A percentile compares a stretch with the other conserved stretches of the same genome.
Evolutionary conservation across 805 yeast genomes (phyloP).

Genomic region (Cyberlindnera xishuangbannaensis): DNA sequence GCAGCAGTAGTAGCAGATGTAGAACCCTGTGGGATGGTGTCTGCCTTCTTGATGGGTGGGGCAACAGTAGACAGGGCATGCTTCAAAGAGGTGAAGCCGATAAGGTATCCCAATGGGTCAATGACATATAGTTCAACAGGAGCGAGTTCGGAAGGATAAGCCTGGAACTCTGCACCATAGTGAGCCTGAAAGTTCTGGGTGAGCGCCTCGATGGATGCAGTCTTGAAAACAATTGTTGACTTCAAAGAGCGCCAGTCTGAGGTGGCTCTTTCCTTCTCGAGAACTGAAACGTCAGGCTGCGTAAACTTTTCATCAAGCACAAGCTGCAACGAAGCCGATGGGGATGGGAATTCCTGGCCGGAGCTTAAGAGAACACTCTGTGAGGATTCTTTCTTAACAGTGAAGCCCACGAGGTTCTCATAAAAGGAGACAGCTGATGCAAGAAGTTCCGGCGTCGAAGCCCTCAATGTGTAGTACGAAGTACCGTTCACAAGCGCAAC

Average conservation of each 20-base stretch:
- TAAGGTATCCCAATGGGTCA: conserved; percentile 78
- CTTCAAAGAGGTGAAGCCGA: conserved; percentile 67
- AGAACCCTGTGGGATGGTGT: not conserved
- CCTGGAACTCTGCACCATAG: conserved; percentile 38
- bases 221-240: conserved; percentile 33
- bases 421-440: conserved; percentile 52
- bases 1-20: conserved; percentile 1
- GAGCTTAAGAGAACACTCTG: conserved; percentile 27
- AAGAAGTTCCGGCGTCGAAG: conserved; percentile 41
- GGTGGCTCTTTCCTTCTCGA: conserved; percentile 24
- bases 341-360: conserved; percentile 25
- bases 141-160: conserved; percentile 63
- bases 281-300: conserved; percentile 24
- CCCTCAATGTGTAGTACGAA: conserved; percentile 46
- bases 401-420: conserved; percentile 36
- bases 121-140: conserved; percentile 72
- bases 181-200: conserved; percentile 25
- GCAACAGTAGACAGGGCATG: conserved; percentile 53
- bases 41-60: conserved; percentile 22
- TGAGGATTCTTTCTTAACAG: conserved; percentile 21
- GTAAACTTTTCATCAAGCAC: conserved; percentile 16
- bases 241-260: conserved; percentile 49
- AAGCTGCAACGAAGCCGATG: conserved; percentile 26
- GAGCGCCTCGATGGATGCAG: conserved; percentile 24
- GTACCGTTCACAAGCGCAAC: conserved; percentile 50